Base-by-base conservation (phyloP, 1,284 basidiomycete genomes). In the Neonothopanus nambi region DNA sequence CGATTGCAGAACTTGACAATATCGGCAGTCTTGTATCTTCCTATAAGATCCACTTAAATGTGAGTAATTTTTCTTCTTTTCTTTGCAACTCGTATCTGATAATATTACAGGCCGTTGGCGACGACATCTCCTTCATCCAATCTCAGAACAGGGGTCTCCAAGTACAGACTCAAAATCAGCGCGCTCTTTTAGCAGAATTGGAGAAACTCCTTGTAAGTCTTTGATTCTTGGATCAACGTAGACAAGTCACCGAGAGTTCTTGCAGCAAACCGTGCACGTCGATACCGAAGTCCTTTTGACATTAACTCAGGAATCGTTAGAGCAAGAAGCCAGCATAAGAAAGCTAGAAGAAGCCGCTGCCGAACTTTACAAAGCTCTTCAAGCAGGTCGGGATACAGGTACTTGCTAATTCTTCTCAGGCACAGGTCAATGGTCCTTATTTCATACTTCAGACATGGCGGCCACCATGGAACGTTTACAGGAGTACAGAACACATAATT, bases 121-220 rank as follows among this genome's bases (percentile, higher is more conserved):
- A 99, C 52, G 97, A 99, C 67, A 98, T 99, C 55, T 84, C 82
- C 8, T 95, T 87, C 66, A 98, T 99, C 63, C 97, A 99, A 72
- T 90, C 90, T 2, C 97, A 99, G 70, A 96, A 97, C 66, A 84
- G 95, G 49, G 97, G 97, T 62, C 74, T 99, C 33, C 97, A 99
- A 72, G 95, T 99, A 1, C 96, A 99, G 65, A 98, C 89, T 9
- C 94, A 96, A 65, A 99, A 99, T 64, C 96, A 98, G 68, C 83
- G 89, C 37, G 84, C 86, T 2, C 77, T 98, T 6, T 69, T 97
- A 28, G 77, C 74, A 36, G 95, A 94, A 69, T 73, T 98, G 6
- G 87, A 94, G 66, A 90, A 92, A 62, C 75, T 97, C 21, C 73
- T 98, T 63, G 92, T 91, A 60, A 52, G 82, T 65, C 7, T 26